phyloP scores from a whole-genome alignment of 2,329 filamentous ascomycete genomes.

The Ampelomyces quisqualis region DNA sequence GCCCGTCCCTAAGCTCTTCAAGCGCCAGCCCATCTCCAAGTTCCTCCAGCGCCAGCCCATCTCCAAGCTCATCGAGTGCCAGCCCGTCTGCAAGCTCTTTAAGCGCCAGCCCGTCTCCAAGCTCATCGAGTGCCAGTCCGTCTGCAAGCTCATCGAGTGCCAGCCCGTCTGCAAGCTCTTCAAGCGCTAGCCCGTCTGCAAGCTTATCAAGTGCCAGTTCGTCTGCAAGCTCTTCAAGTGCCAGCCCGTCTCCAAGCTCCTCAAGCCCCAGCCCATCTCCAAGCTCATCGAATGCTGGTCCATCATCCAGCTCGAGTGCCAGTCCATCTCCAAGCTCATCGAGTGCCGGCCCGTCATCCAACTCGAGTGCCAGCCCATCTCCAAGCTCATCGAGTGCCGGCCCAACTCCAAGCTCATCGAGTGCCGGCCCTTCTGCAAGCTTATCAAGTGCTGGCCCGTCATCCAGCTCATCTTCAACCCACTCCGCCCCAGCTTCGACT shows the following conservation, averaged over 20 bases:
- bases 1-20: background rate
- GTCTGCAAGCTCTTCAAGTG: background rate
- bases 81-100: background rate
- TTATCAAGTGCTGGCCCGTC: background rate
- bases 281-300: background rate
- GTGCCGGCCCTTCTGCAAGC: background rate
- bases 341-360: background rate
- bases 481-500: background rate
- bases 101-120: background rate
- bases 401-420: background rate
- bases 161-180: background rate
- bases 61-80: background rate
- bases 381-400: background rate
- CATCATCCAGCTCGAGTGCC: background rate
- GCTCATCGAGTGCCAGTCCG: background rate
- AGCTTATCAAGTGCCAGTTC: background rate
- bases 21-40: background rate
- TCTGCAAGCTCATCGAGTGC: background rate
- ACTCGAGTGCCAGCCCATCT: background rate
- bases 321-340: background rate
- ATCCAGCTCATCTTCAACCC: background rate
- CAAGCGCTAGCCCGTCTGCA: background rate
- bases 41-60: background rate
- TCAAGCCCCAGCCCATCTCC: background rate
- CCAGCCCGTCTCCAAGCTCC: background rate